A percentile compares a stretch with the other conserved stretches of the same genome.
These are phyloP conservation scores for Aspergillus aculeatus DNA, from an alignment of 2,329 filamentous ascomycete species.

Conservation along the genomic window DNA sequence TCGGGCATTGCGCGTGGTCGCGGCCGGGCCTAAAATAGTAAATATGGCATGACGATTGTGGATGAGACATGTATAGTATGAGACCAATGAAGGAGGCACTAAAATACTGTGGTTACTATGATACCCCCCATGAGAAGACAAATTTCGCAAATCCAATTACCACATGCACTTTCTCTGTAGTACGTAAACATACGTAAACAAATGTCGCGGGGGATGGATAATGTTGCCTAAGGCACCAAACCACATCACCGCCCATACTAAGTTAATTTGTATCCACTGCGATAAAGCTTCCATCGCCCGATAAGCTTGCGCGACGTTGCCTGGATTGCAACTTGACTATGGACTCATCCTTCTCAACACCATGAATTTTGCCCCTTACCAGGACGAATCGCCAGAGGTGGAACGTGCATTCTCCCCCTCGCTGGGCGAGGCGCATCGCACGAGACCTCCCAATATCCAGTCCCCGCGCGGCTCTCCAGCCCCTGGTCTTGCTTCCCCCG, in stretches of 20 bases:
- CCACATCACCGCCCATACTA: slow-evolving; percentile 10
- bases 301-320: slow-evolving; percentile 15
- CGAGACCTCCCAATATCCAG: slow-evolving; percentile 55
- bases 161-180: neutral
- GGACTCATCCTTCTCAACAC: slow-evolving; percentile 20
- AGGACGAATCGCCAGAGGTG: slow-evolving; percentile 84
- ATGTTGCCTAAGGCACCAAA: neutral
- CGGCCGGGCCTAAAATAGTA: slow-evolving; percentile 26
- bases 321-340: neutral
- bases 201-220: neutral
- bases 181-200: neutral
- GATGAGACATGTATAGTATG: slow-evolving; percentile 18
- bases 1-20: slow-evolving; percentile 37
- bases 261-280: neutral
- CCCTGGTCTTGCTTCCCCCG: slow-evolving; percentile 45
- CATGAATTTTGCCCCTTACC: slow-evolving; percentile 97
- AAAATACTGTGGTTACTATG: slow-evolving; percentile 8
- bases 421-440: slow-evolving; percentile 43
- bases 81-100: slow-evolving; percentile 7
- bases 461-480: slow-evolving; percentile 53
- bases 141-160: neutral
- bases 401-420: slow-evolving; percentile 76
- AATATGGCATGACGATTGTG: neutral
- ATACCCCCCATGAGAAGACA: slow-evolving; percentile 17
- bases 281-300: slow-evolving; percentile 15